phyloP scores from a whole-genome alignment of 2,329 filamentous ascomycete genomes.

The Alternaria triticina region DNA sequence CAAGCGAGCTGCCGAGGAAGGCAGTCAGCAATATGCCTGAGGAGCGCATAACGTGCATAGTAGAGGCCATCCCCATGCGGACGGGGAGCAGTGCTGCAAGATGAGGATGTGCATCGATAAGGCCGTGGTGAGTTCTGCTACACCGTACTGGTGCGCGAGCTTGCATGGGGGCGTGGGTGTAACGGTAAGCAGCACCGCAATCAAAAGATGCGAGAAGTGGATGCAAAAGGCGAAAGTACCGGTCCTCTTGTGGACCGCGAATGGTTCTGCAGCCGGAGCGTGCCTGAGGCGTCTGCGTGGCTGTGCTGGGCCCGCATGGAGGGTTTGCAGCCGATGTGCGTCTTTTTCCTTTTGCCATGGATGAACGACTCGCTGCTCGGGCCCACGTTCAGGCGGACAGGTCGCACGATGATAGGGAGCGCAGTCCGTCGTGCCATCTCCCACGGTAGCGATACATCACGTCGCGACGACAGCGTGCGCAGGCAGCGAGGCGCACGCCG shows the following conservation, averaged over 20 bases:
- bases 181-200: constrained; percentile 2
- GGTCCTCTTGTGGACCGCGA: constrained; percentile 4
- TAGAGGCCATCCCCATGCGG: neutral
- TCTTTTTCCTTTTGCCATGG: neutral
- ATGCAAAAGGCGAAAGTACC: constrained; percentile 1
- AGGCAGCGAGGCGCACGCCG: neutral
- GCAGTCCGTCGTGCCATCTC: neutral
- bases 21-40: neutral
- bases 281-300: constrained; percentile 17
- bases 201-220: constrained; percentile 13
- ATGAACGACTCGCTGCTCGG: neutral
- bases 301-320: constrained; percentile 11
- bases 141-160: neutral
- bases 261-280: constrained; percentile 10
- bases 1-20: constrained; percentile 6
- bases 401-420: neutral
- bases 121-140: neutral
- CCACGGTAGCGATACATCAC: neutral
- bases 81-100: constrained; percentile 2
- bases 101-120: constrained; percentile 11
- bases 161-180: neutral
- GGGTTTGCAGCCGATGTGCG: neutral
- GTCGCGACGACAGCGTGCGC: neutral
- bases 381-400: neutral
- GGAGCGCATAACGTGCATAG: constrained; percentile 3